Evolutionary conservation across 768 basidiomycete species (phyloP).

Genomic region (Trametes meyenii): DNA sequence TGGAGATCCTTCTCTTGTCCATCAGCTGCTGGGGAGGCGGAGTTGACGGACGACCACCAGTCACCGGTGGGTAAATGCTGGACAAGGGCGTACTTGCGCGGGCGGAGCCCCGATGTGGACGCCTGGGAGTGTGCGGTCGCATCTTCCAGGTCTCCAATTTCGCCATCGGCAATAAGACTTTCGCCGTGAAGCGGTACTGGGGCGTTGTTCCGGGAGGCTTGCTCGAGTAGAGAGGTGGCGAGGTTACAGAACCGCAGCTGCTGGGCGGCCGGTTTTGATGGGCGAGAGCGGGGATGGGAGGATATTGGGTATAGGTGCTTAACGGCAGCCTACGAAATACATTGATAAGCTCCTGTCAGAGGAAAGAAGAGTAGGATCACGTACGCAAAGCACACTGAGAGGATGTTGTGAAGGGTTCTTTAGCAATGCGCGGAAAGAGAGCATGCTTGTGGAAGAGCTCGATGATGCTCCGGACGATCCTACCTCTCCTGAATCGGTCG

Average conservation of each 20-base stretch:
- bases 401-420: conserved; percentile 55
- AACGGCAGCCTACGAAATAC: conserved; percentile 56
- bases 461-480: conserved; percentile 40
- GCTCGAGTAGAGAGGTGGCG: conserved; percentile 71
- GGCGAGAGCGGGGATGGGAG: conserved; percentile 63
- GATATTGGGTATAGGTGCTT: conserved; percentile 69
- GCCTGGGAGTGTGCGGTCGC: conserved; percentile 35
- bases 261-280: conserved; percentile 64
- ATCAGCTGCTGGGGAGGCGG: conserved; percentile 42
- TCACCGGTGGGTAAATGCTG: conserved; percentile 78
- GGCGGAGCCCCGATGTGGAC: conserved; percentile 31
- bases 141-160: conserved; percentile 25
- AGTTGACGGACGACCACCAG: conserved; percentile 76
- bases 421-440: conserved; percentile 61
- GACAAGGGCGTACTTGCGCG: conserved; percentile 71
- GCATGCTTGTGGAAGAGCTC: conserved; percentile 25
- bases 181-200: conserved; percentile 50
- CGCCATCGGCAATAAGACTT: conserved; percentile 41
- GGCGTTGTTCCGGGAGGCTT: conserved; percentile 56
- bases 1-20: conserved; percentile 46
- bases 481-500: conserved; percentile 44
- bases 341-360: conserved; percentile 10
- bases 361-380: conserved; percentile 28
- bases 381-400: conserved; percentile 57
- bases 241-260: conserved; percentile 77